Evolutionary conservation across 805 yeast species (phyloP), one percentile per base, ranked within the genome.

Genomic region (Scheffersomyces stipitis): DNA sequence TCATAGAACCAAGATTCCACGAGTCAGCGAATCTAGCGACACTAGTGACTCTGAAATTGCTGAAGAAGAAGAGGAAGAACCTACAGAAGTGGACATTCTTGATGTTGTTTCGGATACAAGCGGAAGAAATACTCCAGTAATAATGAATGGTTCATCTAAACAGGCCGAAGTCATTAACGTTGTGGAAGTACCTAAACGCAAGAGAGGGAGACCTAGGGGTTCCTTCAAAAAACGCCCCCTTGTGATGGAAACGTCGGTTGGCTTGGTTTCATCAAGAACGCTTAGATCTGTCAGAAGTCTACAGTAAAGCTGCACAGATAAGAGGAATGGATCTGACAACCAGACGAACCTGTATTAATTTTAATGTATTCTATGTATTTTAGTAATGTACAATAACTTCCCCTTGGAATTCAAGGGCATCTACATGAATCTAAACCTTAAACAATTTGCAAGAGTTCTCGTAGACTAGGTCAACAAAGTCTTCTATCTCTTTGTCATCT

Each of bases 371-470:
- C n/a, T 28, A 28, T 28, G 31, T 28, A 28, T 15, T 28, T 15
- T 28, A 28, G 15, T 15, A 15, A 15, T n/a, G 30, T 8, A 30
- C 15, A 9, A 14, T 10, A 15, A 23, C 24, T 7, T 27, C 18
- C 18, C 18, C 26, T 9, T 15, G 13, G 7, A 35, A 28, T n/a
- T 8, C n/a, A 6, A 24, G 17, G 26, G 24, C 28, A 33, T 33
- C 22, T 18, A 26, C 18, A 18, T 22, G 18, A 33, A 26, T 16
- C 18, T 34, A 28, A 13, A 32, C 39, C 15, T 49, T 45, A 33
- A 69, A 68, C 29, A 66, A 35, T 31, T 48, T 55, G 37, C 67
- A 59, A 2, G 70, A 51, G 40, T 65, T 69, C 18, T 50, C 52
- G 46, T 61, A 69, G 15, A 69, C 54, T 18, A 40, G 26, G 41